phyloP scores from a whole-genome alignment of 164 flowering plant genomes.

The Annona squamosa region DNA sequence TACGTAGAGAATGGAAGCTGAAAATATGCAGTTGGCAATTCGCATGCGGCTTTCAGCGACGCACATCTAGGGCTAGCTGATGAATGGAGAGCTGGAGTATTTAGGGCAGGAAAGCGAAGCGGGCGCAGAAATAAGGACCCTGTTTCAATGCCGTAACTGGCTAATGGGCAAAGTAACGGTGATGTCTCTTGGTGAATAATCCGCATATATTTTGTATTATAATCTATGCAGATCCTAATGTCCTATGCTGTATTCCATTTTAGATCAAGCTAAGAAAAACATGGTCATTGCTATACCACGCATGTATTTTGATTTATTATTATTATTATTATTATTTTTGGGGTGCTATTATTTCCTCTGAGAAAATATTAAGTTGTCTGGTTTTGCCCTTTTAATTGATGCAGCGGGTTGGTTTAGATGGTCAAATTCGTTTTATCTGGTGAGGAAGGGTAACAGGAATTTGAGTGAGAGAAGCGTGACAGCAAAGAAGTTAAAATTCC shows the following conservation, averaged over 20 bases:
- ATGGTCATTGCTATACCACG: too few species aligned
- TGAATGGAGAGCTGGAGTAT: background rate
- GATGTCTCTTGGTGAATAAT: slow-evolving; percentile 24
- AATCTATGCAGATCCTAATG: slow-evolving; percentile 13
- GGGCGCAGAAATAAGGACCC: background rate
- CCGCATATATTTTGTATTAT: slow-evolving; percentile 20
- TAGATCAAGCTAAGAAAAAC: background rate
- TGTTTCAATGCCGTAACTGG: background rate
- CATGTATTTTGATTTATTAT: too few species aligned
- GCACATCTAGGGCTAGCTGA: background rate
- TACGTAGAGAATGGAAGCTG: background rate
- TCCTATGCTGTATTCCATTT: slow-evolving; percentile 9
- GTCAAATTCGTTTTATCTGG: too few species aligned
- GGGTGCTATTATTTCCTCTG: too few species aligned
- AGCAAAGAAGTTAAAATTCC: too few species aligned
- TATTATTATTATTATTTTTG: too few species aligned
- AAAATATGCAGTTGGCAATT: too few species aligned
- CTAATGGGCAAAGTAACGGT: background rate
- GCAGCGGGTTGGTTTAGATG: too few species aligned
- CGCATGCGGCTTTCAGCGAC: background rate
- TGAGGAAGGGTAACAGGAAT: too few species aligned
- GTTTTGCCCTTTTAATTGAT: too few species aligned
- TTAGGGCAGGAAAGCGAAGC: background rate
- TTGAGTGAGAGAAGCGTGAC: too few species aligned
- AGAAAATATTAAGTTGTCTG: too few species aligned